Conservation (phyloP, 2,329 filamentous ascomycete species). For the Aspergillus sp. region DNA sequence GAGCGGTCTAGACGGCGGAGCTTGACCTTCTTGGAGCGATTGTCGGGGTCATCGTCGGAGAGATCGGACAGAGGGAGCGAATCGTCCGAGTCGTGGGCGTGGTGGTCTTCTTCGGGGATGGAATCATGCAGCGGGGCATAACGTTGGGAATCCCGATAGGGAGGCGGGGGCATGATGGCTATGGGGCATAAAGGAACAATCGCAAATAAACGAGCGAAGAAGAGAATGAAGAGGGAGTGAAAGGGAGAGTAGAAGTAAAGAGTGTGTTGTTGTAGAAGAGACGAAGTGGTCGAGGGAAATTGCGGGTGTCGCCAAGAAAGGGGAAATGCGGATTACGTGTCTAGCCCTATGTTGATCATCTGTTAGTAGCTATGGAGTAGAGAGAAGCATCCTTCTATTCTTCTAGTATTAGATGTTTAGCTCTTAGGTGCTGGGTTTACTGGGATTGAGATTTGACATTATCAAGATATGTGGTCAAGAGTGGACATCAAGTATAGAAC, state of each 20-base stretch:
- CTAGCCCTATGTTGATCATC: no score
- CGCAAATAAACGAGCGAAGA: not conserved
- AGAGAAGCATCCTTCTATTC: no score
- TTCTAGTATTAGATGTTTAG: no score
- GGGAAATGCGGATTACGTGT: no score
- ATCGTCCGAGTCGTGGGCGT: constrained; percentile 7
- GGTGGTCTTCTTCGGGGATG: constrained; percentile 18
- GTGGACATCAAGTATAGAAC: no score
- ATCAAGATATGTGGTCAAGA: no score
- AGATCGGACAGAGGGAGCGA: constrained; percentile 13
- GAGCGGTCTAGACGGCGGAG: constrained; percentile 16
- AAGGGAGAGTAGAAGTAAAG: not conserved
- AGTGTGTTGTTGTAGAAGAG: not conserved
- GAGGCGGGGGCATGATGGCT: constrained; percentile 1
- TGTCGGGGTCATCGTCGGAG: constrained; percentile 9
- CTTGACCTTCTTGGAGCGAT: constrained; percentile 11
- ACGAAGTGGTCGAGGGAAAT: no score
- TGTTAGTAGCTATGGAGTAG: no score
- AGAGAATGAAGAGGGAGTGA: not conserved
- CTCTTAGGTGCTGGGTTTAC: no score
- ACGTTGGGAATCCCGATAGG: constrained; percentile 7
- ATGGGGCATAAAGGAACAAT: not conserved
- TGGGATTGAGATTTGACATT: no score
- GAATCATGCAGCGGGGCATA: constrained; percentile 18
- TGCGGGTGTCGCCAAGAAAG: not conserved